Evolutionary conservation across 306 rosid genomes (phyloP), one percentile per base, ranked within the genome.

Genomic region (Urtica urens): DNA sequence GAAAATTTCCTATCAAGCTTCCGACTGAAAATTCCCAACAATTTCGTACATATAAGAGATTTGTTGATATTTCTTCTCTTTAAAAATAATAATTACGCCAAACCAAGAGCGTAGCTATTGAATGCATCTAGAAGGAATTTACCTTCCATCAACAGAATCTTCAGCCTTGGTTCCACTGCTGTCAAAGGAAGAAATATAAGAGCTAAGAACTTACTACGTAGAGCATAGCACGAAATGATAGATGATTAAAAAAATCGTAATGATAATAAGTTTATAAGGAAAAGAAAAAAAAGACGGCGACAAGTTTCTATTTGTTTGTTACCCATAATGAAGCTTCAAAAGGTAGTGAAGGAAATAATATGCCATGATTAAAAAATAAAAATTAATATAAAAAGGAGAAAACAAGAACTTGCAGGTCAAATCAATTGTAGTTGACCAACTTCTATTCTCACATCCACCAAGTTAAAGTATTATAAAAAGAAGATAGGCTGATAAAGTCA

Each of bases 141-240:
- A 85, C 99, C 87, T 85, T 65, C 86, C 99, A 67, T 79, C 80
- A 60, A 69, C 81, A 62, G 99, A 72, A 50, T 90, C 94, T 20
- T 81, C 87, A 67, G 70, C 67, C 73, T 67, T 85, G 33, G 70
- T 77, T 61, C 73, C 81, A 69, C 87, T 82, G 30, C 76, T 84
- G 24, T 86, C 49, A 64, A 46, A 60, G n/a, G 20, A 64, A 2
- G 22, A n/a, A 41, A 18, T 19, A 18, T 9, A 48, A 2, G 51
- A 30, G 37, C 20, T 39, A 52, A 34, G 33, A 29, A 46, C 23
- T 18, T 17, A 10, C n/a, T 35, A 14, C 5, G 37, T 0, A 31
- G 7, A 31, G 15, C 5, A 13, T 0, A 31, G 7, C 7, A 31
- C 13, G 37, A 31, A 31, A 8, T 13, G 37, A 13, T 13, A 40